A percentile compares a stretch with the other conserved stretches of the same genome.
Evolutionary conservation across 2,329 filamentous ascomycete genomes (phyloP).

Genomic region (Fusarium metavorans): DNA sequence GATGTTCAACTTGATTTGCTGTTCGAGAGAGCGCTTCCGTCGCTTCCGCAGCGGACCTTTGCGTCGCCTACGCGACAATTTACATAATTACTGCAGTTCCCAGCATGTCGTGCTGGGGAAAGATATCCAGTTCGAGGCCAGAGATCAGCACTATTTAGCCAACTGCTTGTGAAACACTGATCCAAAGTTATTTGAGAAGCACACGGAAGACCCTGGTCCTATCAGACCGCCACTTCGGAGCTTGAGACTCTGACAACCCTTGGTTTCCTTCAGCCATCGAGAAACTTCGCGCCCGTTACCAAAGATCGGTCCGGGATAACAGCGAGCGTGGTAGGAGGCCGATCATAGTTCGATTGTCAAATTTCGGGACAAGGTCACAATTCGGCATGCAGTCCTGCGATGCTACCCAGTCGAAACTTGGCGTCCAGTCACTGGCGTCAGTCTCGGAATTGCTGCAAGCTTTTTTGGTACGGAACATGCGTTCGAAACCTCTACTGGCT

Average conservation of each 20-base stretch:
- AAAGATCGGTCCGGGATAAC: background rate
- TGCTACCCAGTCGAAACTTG: background rate
- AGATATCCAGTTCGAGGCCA: background rate
- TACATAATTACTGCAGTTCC: conserved; percentile 28
- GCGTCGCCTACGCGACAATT: conserved; percentile 3
- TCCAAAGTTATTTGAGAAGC: background rate
- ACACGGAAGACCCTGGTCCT: background rate
- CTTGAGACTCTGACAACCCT: background rate
- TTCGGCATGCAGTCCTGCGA: background rate
- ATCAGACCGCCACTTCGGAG: conserved; percentile 30
- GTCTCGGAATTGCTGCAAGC: background rate
- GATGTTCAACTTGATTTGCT: background rate
- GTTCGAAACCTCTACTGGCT: background rate
- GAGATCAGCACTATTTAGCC: conserved; percentile 15
- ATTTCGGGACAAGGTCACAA: background rate
- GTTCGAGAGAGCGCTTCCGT: conserved; percentile 1
- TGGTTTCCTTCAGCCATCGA: background rate
- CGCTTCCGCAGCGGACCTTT: conserved; percentile 17
- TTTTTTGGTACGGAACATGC: conserved; percentile 1
- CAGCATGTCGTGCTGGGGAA: background rate
- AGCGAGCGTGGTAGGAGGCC: background rate
- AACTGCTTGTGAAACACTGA: conserved; percentile 13
- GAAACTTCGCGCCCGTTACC: background rate
- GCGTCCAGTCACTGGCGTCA: background rate
- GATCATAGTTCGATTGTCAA: background rate